phyloP scores from a whole-genome alignment of 2,329 filamentous ascomycete species.

The Clonostachys chloroleuca region DNA sequence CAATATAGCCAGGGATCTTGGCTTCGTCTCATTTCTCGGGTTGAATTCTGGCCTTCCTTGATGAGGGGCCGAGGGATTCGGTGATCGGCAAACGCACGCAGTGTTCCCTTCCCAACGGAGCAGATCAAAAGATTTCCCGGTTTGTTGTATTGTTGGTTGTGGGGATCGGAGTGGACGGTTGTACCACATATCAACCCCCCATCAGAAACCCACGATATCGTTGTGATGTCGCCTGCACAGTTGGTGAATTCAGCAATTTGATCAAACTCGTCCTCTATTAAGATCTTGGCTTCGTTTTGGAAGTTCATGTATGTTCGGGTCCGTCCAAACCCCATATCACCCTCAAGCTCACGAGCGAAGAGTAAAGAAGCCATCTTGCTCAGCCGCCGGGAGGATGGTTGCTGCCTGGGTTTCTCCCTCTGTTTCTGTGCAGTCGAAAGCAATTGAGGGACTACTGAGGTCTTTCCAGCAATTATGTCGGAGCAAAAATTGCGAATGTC shows the following conservation, averaged over 20 bases:
- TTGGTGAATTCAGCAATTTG: conserved; percentile 52
- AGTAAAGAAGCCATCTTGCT: conserved; percentile 32
- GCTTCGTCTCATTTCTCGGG: conserved; percentile 49
- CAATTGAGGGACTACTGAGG: conserved; percentile 7
- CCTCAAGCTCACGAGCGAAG: conserved; percentile 42
- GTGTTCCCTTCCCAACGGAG: conserved; percentile 33
- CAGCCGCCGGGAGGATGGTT: conserved; percentile 3
- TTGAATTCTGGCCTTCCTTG: conserved; percentile 48
- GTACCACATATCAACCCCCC: conserved; percentile 57
- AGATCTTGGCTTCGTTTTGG: conserved; percentile 34
- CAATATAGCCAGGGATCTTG: conserved; percentile 62
- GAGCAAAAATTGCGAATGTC: conserved; percentile 23
- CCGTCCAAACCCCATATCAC: conserved; percentile 34
- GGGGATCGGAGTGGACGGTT: conserved; percentile 55
- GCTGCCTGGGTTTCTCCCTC: not conserved
- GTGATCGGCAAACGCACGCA: conserved; percentile 52
- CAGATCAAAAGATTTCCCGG: conserved; percentile 57
- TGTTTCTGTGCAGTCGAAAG: conserved; percentile 15
- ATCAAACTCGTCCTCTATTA: conserved; percentile 46
- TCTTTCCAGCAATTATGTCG: conserved; percentile 17
- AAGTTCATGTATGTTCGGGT: conserved; percentile 38
- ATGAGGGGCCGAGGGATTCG: conserved; percentile 50
- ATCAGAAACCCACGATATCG: conserved; percentile 51
- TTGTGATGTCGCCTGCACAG: conserved; percentile 57
- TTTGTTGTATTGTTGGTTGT: conserved; percentile 65